phyloP scores from a whole-genome alignment of 2,329 filamentous ascomycete genomes.

The Pseudonectria foliicola region DNA sequence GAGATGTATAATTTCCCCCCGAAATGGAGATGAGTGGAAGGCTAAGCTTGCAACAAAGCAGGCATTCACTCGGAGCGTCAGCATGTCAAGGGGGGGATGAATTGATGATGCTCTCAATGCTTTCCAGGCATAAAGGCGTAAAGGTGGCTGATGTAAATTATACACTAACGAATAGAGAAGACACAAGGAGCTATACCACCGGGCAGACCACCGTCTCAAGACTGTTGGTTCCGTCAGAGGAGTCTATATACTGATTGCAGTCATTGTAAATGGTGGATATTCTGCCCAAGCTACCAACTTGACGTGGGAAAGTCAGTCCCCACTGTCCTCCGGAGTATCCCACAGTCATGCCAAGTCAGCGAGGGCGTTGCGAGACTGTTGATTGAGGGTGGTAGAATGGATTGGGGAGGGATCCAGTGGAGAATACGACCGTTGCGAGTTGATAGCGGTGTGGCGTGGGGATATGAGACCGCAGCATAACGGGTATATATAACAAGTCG shows the following conservation, averaged over 20 bases:
- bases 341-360: too few relatives aligned
- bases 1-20: too few relatives aligned
- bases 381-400: not conserved
- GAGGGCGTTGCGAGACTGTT: too few relatives aligned
- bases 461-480: conserved; percentile 24
- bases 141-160: conserved; percentile 24
- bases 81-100: not conserved
- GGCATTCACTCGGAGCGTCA: too few relatives aligned
- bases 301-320: too few relatives aligned
- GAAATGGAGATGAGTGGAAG: too few relatives aligned
- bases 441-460: conserved; percentile 15
- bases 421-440: conserved; percentile 15
- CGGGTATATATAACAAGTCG: conserved; percentile 24
- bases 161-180: conserved; percentile 31
- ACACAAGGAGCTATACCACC: conserved; percentile 23
- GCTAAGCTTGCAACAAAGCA: too few relatives aligned
- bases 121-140: conserved; percentile 5
- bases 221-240: conserved; percentile 15
- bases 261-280: conserved; percentile 7
- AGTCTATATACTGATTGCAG: conserved; percentile 16
- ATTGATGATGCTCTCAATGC: conserved; percentile 1
- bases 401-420: conserved; percentile 10
- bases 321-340: too few relatives aligned
- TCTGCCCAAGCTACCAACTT: too few relatives aligned
- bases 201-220: conserved; percentile 16